phyloP scores from a whole-genome alignment of 192 early-diverging fungal species.

The Coemansia asiatica region DNA sequence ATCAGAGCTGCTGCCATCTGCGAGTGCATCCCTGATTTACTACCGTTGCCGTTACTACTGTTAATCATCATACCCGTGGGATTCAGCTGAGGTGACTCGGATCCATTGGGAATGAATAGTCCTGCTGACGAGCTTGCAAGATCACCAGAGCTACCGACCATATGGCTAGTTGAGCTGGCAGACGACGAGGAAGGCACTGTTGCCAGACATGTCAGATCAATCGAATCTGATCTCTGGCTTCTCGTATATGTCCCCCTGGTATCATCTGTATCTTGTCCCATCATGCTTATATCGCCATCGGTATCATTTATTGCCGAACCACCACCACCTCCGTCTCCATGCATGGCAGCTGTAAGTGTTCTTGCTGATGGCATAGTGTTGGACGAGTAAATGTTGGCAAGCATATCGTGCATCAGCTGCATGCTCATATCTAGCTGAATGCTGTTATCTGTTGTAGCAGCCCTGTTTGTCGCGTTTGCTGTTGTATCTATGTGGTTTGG shows the following conservation, averaged over 20 bases:
- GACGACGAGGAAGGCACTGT: slow-evolving; percentile 21
- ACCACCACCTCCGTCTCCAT: background rate
- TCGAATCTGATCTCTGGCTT: slow-evolving; percentile 39
- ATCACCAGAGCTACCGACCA: background rate
- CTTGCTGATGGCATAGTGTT: background rate
- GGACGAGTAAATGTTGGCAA: slow-evolving; percentile 21
- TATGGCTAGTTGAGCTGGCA: background rate
- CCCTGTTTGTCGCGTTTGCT: slow-evolving; percentile 7
- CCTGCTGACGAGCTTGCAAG: background rate
- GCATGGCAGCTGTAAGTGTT: background rate
- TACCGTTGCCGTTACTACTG: background rate
- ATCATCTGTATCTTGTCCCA: background rate
- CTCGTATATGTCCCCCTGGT: slow-evolving; percentile 10
- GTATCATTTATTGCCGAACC: background rate
- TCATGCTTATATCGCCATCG: background rate
- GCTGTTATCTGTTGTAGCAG: too few relatives aligned
- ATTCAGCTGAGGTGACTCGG: background rate
- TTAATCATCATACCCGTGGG: background rate
- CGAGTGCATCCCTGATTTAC: slow-evolving; percentile 35
- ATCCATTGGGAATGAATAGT: background rate
- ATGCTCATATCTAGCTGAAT: slow-evolving; percentile 26
- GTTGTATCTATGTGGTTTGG: background rate
- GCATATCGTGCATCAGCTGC: slow-evolving; percentile 47
- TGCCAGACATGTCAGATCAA: slow-evolving; percentile 43
- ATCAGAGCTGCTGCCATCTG: slow-evolving; percentile 45